These are phyloP conservation scores for Mycena indigotica DNA, from an alignment of 768 basidiomycete genomes.

Conservation along the genomic window DNA sequence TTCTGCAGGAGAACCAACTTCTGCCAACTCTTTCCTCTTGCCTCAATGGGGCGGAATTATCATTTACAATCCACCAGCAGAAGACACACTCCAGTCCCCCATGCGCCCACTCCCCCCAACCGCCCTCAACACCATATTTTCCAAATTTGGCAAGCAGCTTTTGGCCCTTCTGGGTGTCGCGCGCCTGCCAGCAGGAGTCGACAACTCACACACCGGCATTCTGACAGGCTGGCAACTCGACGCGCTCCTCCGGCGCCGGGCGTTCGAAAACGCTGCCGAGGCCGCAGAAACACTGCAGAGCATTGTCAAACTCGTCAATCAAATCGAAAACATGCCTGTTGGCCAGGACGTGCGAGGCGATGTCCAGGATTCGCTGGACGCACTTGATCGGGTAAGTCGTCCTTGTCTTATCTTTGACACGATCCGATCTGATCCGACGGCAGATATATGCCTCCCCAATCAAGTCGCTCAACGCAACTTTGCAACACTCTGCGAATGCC, in stretches of 20 bases:
- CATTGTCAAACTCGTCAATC: slow-evolving; percentile 80
- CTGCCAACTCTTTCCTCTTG: slow-evolving; percentile 75
- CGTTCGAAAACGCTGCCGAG: slow-evolving; percentile 65
- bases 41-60: slow-evolving; percentile 95
- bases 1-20: slow-evolving; percentile 46
- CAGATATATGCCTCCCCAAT: background rate
- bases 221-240: slow-evolving; percentile 82
- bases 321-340: slow-evolving; percentile 93
- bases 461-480: slow-evolving; percentile 34
- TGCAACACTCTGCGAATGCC: slow-evolving; percentile 64
- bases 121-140: slow-evolving; percentile 57
- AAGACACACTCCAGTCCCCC: slow-evolving; percentile 26
- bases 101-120: slow-evolving; percentile 41
- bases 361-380: slow-evolving; percentile 67
- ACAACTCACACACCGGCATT: slow-evolving; percentile 6
- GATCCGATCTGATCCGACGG: background rate
- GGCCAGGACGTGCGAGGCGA: slow-evolving; percentile 73
- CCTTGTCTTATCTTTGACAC: slow-evolving; percentile 1
- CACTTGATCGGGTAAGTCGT: slow-evolving; percentile 74
- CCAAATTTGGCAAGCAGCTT: slow-evolving; percentile 71
- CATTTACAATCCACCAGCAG: slow-evolving; percentile 62
- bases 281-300: slow-evolving; percentile 77
- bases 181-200: slow-evolving; percentile 52
- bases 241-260: slow-evolving; percentile 68
- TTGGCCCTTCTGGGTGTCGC: slow-evolving; percentile 82